Evolutionary conservation across 2,329 filamentous ascomycete species (phyloP).

Genomic region (Colletotrichum sp.): DNA sequence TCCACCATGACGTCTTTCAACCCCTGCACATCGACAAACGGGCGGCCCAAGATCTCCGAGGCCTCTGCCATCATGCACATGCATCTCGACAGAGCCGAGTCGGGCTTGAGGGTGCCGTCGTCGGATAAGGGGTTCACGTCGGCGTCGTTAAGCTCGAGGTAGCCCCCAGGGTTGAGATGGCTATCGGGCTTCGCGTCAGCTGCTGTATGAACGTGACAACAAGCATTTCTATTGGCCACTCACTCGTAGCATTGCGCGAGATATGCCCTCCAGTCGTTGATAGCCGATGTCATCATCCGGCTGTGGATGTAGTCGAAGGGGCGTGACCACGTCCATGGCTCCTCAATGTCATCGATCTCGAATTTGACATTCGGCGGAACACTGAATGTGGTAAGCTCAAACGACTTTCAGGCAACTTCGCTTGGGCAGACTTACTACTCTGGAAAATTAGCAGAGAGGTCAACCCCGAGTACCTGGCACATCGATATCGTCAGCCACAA

Average conservation of each 20-base stretch:
- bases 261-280: conserved; percentile 53
- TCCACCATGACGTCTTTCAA: conserved; percentile 44
- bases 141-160: conserved; percentile 36
- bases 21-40: conserved; percentile 46
- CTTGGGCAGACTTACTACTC: conserved; percentile 26
- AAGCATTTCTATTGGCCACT: background rate
- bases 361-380: conserved; percentile 61
- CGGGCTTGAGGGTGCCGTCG: conserved; percentile 36
- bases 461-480: conserved; percentile 38
- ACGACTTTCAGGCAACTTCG: background rate
- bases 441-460: conserved; percentile 46
- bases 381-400: conserved; percentile 24
- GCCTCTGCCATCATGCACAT: conserved; percentile 38
- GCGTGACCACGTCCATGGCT: conserved; percentile 52
- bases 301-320: conserved; percentile 62
- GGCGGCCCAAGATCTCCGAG: conserved; percentile 36
- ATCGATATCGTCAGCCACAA: background rate
- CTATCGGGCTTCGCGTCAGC: background rate
- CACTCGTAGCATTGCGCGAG: conserved; percentile 49
- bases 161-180: conserved; percentile 44
- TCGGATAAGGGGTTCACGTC: conserved; percentile 33
- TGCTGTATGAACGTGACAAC: background rate
- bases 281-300: conserved; percentile 54
- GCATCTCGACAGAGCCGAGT: conserved; percentile 33
- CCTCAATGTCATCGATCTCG: conserved; percentile 59